phyloP scores from a whole-genome alignment of 1,284 basidiomycete species.

The Fomitopsis palustris region DNA sequence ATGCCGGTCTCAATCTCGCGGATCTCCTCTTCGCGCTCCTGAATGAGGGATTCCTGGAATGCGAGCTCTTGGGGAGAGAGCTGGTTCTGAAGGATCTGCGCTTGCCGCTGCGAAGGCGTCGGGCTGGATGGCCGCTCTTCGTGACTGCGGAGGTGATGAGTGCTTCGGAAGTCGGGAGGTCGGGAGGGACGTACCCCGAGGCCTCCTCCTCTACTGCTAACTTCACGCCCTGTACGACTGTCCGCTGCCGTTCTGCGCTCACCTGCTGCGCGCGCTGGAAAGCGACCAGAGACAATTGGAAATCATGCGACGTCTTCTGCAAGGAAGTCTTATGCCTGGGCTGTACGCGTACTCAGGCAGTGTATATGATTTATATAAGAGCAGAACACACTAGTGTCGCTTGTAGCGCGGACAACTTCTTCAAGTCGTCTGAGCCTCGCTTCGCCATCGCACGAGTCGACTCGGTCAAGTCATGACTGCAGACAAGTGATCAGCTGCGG shows the following conservation, averaged over 20 bases:
- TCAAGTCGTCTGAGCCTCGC: conserved; percentile 89
- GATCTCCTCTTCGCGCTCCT: conserved; percentile 94
- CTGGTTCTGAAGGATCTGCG: conserved; percentile 68
- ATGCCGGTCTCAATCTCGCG: conserved; percentile 97
- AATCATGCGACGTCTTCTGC: conserved; percentile 91
- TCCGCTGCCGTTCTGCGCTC: conserved; percentile 84
- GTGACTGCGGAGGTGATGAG: conserved; percentile 8
- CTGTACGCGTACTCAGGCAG: conserved; percentile 32
- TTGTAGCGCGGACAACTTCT: conserved; percentile 76
- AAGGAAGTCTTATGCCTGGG: conserved; percentile 74
- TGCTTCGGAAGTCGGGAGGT: neutral
- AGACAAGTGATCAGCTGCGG: neutral
- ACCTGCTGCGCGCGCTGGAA: conserved; percentile 92
- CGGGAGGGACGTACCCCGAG: conserved; percentile 27
- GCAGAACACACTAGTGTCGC: conserved; percentile 49
- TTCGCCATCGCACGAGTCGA: conserved; percentile 93
- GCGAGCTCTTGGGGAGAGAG: conserved; percentile 89
- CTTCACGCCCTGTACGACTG: conserved; percentile 79
- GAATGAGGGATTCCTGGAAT: conserved; percentile 95
- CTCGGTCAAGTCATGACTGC: conserved; percentile 86
- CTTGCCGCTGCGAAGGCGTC: conserved; percentile 53
- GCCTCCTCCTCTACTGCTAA: conserved; percentile 71
- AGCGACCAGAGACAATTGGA: conserved; percentile 83
- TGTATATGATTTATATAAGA: neutral
- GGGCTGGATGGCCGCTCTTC: conserved; percentile 24